Evolutionary conservation across 2,329 filamentous ascomycete species (phyloP).

Genomic region (Cercospora nicotianae): DNA sequence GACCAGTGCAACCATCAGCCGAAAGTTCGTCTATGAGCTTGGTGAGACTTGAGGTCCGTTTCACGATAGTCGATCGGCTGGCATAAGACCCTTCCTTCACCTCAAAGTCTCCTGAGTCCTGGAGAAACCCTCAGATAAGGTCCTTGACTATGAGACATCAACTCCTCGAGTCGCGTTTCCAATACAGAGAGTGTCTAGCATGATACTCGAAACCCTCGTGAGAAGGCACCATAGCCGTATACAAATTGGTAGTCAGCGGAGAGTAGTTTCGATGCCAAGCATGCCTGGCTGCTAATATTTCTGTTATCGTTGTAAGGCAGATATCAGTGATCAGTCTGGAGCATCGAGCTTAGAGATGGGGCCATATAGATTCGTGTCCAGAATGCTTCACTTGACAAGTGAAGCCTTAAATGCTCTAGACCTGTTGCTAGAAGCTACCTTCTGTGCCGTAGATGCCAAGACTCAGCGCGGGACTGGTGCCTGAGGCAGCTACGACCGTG

Average conservation of each 20-base stretch:
- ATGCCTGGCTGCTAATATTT: too few relatives aligned
- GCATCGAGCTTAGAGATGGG: neutral
- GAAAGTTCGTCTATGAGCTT: neutral
- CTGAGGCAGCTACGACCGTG: neutral
- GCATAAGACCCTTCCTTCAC: neutral
- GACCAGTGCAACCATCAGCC: neutral
- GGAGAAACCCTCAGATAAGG: neutral
- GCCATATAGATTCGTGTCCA: neutral
- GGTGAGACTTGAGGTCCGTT: neutral
- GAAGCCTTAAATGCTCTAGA: neutral
- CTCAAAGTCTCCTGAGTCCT: neutral
- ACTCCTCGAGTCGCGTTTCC: too few relatives aligned
- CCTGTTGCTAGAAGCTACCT: neutral
- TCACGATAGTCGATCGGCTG: neutral
- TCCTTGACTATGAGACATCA: neutral
- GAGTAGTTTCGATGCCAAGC: too few relatives aligned
- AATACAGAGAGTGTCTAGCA: too few relatives aligned
- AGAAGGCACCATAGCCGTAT: too few relatives aligned
- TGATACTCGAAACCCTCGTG: too few relatives aligned
- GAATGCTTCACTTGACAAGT: neutral
- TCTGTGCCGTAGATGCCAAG: neutral
- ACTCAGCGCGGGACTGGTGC: neutral
- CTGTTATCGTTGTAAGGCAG: too few relatives aligned
- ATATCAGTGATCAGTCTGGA: too few relatives aligned
- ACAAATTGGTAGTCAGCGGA: too few relatives aligned